Evolutionary conservation across 2,329 filamentous ascomycete species (phyloP).

Genomic region (Exserohilum rostratum): DNA sequence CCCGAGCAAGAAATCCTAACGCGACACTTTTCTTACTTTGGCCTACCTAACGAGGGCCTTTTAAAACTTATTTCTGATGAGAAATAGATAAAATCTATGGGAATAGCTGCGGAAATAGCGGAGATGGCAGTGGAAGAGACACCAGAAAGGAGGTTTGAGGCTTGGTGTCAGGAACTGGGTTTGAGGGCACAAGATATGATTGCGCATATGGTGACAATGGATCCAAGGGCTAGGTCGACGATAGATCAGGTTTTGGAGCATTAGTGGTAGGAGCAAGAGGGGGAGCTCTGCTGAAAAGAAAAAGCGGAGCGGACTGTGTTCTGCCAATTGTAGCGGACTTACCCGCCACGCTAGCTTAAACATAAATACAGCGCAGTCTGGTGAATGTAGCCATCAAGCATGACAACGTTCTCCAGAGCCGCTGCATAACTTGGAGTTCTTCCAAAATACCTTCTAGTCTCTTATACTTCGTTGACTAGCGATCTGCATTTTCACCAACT

Average conservation of each 20-base stretch:
- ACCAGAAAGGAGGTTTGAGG: conserved; percentile 37
- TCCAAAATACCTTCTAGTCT: no score
- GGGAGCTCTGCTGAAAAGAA: no score
- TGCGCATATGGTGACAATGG: conserved; percentile 42
- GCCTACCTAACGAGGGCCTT: conserved; percentile 39
- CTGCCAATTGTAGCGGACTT: no score
- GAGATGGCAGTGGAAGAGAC: conserved; percentile 34
- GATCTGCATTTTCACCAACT: no score
- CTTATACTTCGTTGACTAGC: no score
- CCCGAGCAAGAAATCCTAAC: conserved; percentile 44
- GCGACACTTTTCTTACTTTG: conserved; percentile 46
- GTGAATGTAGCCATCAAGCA: no score
- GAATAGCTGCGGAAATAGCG: conserved; percentile 30
- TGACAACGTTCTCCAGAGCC: no score
- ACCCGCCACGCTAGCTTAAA: no score
- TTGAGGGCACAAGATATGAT: conserved; percentile 40
- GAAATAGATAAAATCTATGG: conserved; percentile 33
- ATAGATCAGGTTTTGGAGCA: conserved; percentile 45
- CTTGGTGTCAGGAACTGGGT: conserved; percentile 37
- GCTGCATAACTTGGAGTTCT: no score
- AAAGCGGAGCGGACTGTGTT: no score
- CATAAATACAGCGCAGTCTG: no score
- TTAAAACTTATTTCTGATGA: conserved; percentile 37
- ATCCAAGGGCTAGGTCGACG: conserved; percentile 41
- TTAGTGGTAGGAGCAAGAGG: conserved; percentile 43